Evolutionary conservation across 495 filamentous ascomycete genomes (phyloP), one percentile per base, ranked within the genome.

Genomic region (Penicillium samsonianum): DNA sequence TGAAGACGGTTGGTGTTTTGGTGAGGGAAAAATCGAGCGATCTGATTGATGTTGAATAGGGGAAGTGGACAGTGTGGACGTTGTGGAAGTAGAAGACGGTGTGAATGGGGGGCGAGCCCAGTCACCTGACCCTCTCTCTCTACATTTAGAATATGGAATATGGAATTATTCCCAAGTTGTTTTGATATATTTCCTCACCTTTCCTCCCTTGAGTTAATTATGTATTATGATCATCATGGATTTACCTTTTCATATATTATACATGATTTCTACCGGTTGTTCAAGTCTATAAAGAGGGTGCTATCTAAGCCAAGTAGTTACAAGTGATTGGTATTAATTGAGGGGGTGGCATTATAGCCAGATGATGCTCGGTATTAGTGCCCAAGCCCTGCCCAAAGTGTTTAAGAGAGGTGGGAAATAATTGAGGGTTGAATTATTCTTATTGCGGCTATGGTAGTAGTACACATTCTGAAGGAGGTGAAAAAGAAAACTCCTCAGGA

Each of bases 101-200:
- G 52, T 17, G 47, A 30, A 49, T 14, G 26, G 45, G 50, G 51
- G 45, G 42, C 22, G 33, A 9, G 46, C 28, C 25, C 19, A 47
- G 57, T 63, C 55, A 63, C 55, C 30, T 62, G 59, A 62, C 42
- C 26, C 2, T 35, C 30, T 4, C 30, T 37, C 8, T 30, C 1
- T 23, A 37, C 14, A 31, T 23, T 28, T 17, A 2, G 16, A 38
- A 31, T 14, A 33, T 8, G 16, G 3, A 38, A 38, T n/a, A n/a
- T n/a, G n/a, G n/a, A n/a, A n/a, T n/a, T n/a, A n/a, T n/a, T n/a
- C n/a, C n/a, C n/a, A n/a, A n/a, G n/a, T 17, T 17, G 7, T 38
- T 38, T 8, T 0, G 14, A 37, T 16, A 37, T 37, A 38, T 17
- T 33, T 38, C n/a, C 7, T 38, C 16, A n/a, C 2, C n/a, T 17